phyloP scores from a whole-genome alignment of 176 grass and related monocot species.

The Elymus sibiricus region DNA sequence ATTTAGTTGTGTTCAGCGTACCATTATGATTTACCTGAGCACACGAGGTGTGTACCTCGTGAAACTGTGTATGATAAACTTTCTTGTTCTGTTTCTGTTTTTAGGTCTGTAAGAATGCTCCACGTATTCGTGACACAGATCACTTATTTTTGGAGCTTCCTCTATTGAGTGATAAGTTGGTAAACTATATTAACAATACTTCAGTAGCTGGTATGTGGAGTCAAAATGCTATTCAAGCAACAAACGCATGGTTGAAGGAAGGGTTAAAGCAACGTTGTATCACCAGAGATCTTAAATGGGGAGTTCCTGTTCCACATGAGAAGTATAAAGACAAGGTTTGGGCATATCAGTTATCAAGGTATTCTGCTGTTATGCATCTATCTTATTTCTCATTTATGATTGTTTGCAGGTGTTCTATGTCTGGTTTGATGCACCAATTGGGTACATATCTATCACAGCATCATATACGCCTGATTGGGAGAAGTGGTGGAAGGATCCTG shows the following conservation, averaged over 20 bases:
- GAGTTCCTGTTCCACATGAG: conserved; percentile 90
- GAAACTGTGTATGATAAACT: not conserved
- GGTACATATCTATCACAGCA: conserved; percentile 94
- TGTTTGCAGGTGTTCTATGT: conserved; percentile 93
- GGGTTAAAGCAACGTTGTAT: conserved; percentile 89
- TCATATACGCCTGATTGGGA: conserved; percentile 96
- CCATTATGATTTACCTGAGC: not conserved
- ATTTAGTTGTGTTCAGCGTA: not conserved
- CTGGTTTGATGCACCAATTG: conserved; percentile 99
- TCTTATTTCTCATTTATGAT: conserved; percentile 10
- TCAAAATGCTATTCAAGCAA: conserved; percentile 98
- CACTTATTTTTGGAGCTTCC: conserved; percentile 98
- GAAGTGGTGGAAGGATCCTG: conserved; percentile 99
- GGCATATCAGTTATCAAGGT: conserved; percentile 5
- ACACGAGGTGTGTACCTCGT: not conserved
- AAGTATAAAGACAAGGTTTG: conserved; percentile 95
- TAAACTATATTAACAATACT: conserved; percentile 77
- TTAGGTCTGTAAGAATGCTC: conserved; percentile 78
- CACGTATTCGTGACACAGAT: conserved; percentile 79
- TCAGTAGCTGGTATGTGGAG: conserved; percentile 92
- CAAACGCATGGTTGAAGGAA: conserved; percentile 98
- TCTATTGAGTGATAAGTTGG: conserved; percentile 72
- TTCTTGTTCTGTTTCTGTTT: not conserved
- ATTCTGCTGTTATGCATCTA: conserved; percentile 15
- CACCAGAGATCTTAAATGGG: conserved; percentile 99